Evolutionary conservation across 495 filamentous ascomycete genomes (phyloP), one percentile per base, ranked within the genome.

Genomic region (Umbilicaria muhlenbergii): DNA sequence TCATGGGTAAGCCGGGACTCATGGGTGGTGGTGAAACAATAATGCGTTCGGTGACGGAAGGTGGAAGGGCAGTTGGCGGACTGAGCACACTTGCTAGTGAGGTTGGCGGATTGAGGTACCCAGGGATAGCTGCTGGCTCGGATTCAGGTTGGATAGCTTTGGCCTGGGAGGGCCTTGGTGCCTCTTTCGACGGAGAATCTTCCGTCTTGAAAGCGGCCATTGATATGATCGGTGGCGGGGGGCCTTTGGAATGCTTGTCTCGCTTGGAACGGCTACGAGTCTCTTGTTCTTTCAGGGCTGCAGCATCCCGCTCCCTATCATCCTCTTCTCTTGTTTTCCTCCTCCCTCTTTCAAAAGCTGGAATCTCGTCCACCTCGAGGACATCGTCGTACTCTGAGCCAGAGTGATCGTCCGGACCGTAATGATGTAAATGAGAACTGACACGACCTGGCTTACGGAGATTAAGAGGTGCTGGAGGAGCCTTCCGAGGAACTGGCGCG

Each of bases 241-340:
- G 60, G 32, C 58, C 60, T 38, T 64, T 63, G 38, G 63, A 60
- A 38, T 68, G 69, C 50, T 75, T 74, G 59, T 77, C 32, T 42
- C 53, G 80, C 57, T 75, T 77, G 6, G 77, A 86, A 34, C 69
- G 55, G 59, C 76, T 86, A 41, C 73, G 69, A 36, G 65, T 57
- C 48, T 80, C 77, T 15, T 74, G 65, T 45, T 89, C 81, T 51
- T 72, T 73, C 42, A 65, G 54, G 13, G 77, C 66, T 8, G 77
- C 55, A 6, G 73, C 70, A 58, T 87, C 84, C 33, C 87, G 76
- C 39, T 86, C 75, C 42, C 69, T 67, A 47, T 95, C 87, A 53
- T 95, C 87, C 41, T 91, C 86, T 55, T 87, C 85, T 46, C 87
- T 74, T 0, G 87, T 95, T 51, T 80, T 85, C 50, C 86, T 69